Evolutionary conservation across 345 rosid genomes (phyloP), one percentile per base, ranked within the genome.

Genomic region (Brassica cretica): DNA sequence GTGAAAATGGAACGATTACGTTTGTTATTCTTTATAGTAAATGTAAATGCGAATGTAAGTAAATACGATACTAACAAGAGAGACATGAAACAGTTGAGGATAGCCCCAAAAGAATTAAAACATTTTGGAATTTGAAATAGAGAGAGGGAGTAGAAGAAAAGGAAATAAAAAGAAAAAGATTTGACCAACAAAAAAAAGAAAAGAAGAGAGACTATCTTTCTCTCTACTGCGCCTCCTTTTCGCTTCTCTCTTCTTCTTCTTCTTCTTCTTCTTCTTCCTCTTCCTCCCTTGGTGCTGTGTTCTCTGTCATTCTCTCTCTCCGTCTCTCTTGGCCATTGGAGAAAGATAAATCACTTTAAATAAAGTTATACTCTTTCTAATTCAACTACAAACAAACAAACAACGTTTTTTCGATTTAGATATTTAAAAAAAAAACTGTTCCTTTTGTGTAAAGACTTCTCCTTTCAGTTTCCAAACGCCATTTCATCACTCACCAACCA

Each of bases 201-300:
- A 74, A 41, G 25, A 79, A 37, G 73, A 46, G 61, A 9, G 63
- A 7, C n/a, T 58, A n/a, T 58, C 27, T 58, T 11, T 58, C 30
- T 58, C 72, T 60, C 67, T 67, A 2, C 82, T 79, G 62, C 82
- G 78, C 82, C 82, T 62, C 82, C 74, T 27, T 73, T 74, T 55
- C 10, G 69, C 55, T 15, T 62, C 75, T 70, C 61, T 4, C 4
- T 9, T 35, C 41, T 7, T 7, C 55, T 2, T 44, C 62, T 7
- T 51, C 51, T 68, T 70, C 64, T 60, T 5, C 2, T n/a, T n/a
- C 55, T 2, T 44, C 62, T 7, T 51, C 51, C 74, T 70, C 64
- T 60, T 5, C 2, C 19, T 11, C 16, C 25, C 14, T 33, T 55
- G 29, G 64, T 73, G 67, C 76, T 35, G 30, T 70, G 33, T 29